Base-by-base conservation (phyloP, 176 grass and related monocot species). In the Cocos nucifera region DNA sequence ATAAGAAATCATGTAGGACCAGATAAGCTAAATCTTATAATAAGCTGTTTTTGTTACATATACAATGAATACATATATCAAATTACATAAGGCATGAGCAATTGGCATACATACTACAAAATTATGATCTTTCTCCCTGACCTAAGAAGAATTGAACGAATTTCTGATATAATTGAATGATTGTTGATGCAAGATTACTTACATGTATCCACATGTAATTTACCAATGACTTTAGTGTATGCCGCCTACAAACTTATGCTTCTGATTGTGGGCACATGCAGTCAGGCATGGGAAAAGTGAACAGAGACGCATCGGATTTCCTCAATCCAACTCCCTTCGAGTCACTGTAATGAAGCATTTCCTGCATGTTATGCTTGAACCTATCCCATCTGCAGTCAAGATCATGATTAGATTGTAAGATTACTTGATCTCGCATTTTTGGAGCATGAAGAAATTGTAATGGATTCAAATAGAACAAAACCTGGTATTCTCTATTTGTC, bases 221-320 rank as follows among this genome's bases (percentile, higher is more conserved):
- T 12, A 44, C 35, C 35, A 44, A 12, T 12, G 10, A 44, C 35
- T 44, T 14, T 12, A 44, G 35, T 44, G 35, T 12, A 9, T 44
- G 10, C 8, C 53, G 54, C 59, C 19, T 64, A 35, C 44, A 51
- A 58, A 21, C 54, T 78, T 63, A 72, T 70, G 63, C 4, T 70
- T 87, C 74, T 54, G 72, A 16, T 77, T 82, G 68, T 25, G 73
- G 66, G 65, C 91, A 90, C 86, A 90, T 87, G 80, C 91, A 96
- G 72, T 90, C 86, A 5, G 91, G 91, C 78, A 90, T 86, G 2
- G 91, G 91, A 30, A 85, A 83, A 54, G 69, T 87, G 69, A 87
- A 96, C 21, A 87, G 71, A 57, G 86, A 87, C 23, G 78, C 77
- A 48, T 75, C 51, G 0, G 65, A 50, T 71, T 96, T 96, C 72